phyloP scores from a whole-genome alignment of 148 eudicot species.

The Tetragonia tetragonoides region DNA sequence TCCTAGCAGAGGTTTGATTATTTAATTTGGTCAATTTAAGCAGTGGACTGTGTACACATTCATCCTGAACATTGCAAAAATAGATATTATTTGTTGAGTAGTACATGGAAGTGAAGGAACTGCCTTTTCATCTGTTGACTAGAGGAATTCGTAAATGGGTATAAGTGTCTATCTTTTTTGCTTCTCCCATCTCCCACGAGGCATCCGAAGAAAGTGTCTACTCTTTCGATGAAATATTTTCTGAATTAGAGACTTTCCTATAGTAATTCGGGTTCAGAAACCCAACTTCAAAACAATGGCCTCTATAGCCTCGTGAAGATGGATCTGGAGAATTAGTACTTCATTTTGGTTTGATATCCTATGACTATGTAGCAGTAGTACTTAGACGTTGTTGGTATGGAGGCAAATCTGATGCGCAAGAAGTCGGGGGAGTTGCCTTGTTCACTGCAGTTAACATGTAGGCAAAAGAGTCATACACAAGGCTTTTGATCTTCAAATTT shows the following conservation, averaged over 20 bases:
- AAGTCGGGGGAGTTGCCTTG: too few relatives aligned
- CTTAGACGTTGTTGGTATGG: too few relatives aligned
- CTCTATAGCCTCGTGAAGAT: neutral
- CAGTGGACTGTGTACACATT: neutral
- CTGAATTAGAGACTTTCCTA: neutral
- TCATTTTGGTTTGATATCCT: neutral
- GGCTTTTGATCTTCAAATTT: too few relatives aligned
- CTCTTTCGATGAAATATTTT: too few relatives aligned
- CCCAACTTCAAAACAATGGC: neutral
- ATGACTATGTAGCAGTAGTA: too few relatives aligned
- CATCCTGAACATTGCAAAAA: neutral
- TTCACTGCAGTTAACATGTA: too few relatives aligned
- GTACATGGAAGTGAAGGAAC: neutral
- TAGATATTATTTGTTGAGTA: neutral
- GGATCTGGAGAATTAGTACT: neutral
- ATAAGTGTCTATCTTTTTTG: too few relatives aligned
- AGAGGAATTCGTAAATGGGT: neutral
- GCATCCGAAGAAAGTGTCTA: too few relatives aligned
- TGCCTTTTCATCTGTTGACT: neutral
- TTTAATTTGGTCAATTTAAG: constrained; percentile 11
- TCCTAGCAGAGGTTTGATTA: constrained; percentile 72
- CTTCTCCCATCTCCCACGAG: too few relatives aligned
- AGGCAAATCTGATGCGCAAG: too few relatives aligned
- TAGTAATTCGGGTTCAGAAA: neutral
- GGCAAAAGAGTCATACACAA: too few relatives aligned